Conservation (phyloP, 768 basidiomycete genomes). For the Leccinum boreale region DNA sequence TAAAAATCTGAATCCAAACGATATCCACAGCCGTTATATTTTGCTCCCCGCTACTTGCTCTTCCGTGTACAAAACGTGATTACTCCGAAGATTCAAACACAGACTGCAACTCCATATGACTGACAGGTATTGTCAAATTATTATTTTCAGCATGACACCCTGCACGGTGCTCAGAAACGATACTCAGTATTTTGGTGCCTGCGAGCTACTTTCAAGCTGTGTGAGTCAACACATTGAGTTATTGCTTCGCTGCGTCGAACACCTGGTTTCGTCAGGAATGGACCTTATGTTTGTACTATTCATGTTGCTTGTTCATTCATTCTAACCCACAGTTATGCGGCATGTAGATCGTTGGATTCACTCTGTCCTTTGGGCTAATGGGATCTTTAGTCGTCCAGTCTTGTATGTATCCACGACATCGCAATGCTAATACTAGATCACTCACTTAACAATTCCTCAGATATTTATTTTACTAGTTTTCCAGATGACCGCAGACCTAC, state of each 20-base stretch:
- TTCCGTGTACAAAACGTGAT: neutral
- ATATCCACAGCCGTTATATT: too few species aligned
- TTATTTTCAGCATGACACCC: too few species aligned
- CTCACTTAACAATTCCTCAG: neutral
- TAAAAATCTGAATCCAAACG: too few species aligned
- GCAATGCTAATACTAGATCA: neutral
- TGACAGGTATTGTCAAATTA: too few species aligned
- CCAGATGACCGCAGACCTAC: conserved; percentile 8
- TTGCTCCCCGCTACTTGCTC: neutral
- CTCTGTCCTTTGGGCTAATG: conserved; percentile 12
- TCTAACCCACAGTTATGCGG: too few species aligned
- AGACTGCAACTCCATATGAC: neutral
- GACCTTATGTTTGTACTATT: neutral
- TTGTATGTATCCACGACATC: conserved; percentile 1
- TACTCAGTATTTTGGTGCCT: too few species aligned
- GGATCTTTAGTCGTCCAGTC: conserved; percentile 16
- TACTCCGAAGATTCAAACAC: neutral
- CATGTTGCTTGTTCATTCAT: too few species aligned
- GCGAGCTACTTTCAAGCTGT: accelerated
- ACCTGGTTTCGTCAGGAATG: neutral
- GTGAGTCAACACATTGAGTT: neutral
- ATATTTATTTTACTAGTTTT: conserved; percentile 20
- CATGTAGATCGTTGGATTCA: conserved; percentile 16
- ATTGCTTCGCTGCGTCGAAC: neutral
- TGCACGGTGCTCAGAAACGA: too few species aligned